phyloP scores from a whole-genome alignment of 371 early-diverging fungal species.

The Actinomortierella ambigua region DNA sequence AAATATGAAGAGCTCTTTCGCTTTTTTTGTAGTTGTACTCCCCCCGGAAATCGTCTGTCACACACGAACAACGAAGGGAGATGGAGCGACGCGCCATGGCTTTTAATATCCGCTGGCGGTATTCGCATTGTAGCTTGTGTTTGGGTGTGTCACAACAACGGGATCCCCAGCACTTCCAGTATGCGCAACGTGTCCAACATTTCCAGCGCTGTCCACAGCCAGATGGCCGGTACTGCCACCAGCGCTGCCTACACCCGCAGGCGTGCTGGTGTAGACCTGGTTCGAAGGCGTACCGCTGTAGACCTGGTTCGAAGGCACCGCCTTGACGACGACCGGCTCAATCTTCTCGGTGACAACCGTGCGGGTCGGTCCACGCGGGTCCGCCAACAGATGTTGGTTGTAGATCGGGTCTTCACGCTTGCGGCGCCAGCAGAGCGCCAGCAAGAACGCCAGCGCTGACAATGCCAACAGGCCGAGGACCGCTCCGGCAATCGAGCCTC shows the following conservation, averaged over 20 bases:
- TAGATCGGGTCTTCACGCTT: slow-evolving; percentile 21
- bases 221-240: neutral
- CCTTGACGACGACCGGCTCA: slow-evolving; percentile 41
- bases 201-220: too few relatives aligned
- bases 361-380: slow-evolving; percentile 20
- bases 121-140: too few relatives aligned
- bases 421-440: slow-evolving; percentile 38
- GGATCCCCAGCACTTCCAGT: too few relatives aligned
- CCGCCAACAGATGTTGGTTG: neutral
- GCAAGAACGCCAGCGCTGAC: slow-evolving; percentile 12
- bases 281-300: neutral
- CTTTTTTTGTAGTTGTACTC: too few relatives aligned
- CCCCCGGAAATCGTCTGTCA: too few relatives aligned
- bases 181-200: too few relatives aligned
- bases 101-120: too few relatives aligned
- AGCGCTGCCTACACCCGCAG: neutral
- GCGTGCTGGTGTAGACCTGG: slow-evolving; percentile 5
- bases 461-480: slow-evolving; percentile 22
- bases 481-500: slow-evolving; percentile 36
- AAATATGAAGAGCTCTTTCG: too few relatives aligned
- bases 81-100: too few relatives aligned
- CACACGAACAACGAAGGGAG: too few relatives aligned
- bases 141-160: too few relatives aligned
- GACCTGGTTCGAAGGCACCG: slow-evolving; percentile 12
- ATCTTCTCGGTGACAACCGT: slow-evolving; percentile 44